A percentile compares a stretch with the other conserved stretches of the same genome.
phyloP scores from a whole-genome alignment of 257 asterid species.

The Plantago elongata region DNA sequence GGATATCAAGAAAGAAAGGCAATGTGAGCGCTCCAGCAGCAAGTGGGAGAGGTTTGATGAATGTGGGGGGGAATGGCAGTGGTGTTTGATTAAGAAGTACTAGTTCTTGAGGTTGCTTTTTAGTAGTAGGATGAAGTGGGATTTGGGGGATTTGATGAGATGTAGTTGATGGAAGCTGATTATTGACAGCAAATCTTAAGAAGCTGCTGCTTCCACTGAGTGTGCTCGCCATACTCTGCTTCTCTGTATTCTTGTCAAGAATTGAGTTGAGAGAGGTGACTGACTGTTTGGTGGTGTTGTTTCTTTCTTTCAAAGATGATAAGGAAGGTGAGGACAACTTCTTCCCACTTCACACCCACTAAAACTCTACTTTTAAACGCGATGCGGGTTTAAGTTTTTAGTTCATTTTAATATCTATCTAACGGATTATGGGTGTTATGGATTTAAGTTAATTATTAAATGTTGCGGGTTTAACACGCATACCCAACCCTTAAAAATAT shows the following conservation, averaged over 20 bases:
- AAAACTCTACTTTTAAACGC: too few relatives aligned
- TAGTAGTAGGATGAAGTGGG: not conserved
- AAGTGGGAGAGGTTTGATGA: conserved; percentile 35
- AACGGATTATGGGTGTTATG: too few relatives aligned
- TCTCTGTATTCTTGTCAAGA: too few relatives aligned
- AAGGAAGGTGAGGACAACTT: too few relatives aligned
- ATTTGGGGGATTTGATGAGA: not conserved
- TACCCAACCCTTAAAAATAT: too few relatives aligned
- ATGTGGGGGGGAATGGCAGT: conserved; percentile 4
- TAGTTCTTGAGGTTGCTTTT: not conserved
- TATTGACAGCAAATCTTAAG: not conserved
- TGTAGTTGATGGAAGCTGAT: not conserved
- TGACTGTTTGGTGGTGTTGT: not conserved
- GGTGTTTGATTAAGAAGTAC: not conserved
- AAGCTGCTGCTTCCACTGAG: not conserved
- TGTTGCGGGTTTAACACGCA: too few relatives aligned
- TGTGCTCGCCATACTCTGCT: too few relatives aligned
- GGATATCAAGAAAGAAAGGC: conserved; percentile 49
- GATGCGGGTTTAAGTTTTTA: too few relatives aligned
- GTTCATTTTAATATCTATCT: too few relatives aligned
- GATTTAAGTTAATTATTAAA: too few relatives aligned
- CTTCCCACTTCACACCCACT: too few relatives aligned
- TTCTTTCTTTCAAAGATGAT: not conserved
- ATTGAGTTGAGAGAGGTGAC: too few relatives aligned
- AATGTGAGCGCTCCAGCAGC: conserved; percentile 64